These are phyloP conservation scores for Stipa capillata DNA, from an alignment of 176 grass and related monocot genomes.

Conservation along the genomic window DNA sequence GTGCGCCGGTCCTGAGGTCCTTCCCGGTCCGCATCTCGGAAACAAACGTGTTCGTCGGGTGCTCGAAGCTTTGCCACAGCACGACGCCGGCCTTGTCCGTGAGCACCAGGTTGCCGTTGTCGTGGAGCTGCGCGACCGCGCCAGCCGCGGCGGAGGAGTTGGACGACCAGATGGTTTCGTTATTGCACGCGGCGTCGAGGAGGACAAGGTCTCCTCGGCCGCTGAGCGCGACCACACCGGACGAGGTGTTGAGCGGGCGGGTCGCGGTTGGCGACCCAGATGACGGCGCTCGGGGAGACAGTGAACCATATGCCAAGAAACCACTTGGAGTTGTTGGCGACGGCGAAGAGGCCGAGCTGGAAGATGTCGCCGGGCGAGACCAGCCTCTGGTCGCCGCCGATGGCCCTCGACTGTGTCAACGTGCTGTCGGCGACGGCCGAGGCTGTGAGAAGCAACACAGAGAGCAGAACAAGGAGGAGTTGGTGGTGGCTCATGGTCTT, in stretches of 20 bases:
- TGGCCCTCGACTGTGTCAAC: slow-evolving; percentile 1
- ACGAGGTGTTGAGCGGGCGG: slow-evolving; percentile 17
- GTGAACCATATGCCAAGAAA: slow-evolving; percentile 59
- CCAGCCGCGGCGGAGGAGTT: not conserved
- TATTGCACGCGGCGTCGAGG: not conserved
- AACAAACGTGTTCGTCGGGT: slow-evolving; percentile 51
- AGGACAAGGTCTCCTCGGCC: slow-evolving; percentile 25
- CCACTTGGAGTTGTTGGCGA: not conserved
- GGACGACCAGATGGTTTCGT: slow-evolving; percentile 14
- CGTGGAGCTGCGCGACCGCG: slow-evolving; percentile 15
- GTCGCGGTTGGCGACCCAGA: slow-evolving; percentile 72
- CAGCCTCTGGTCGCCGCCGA: slow-evolving; percentile 24
- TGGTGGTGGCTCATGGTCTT: not conserved
- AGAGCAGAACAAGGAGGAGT: not conserved
- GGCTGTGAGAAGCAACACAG: not conserved
- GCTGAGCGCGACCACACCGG: not conserved
- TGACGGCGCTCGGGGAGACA: slow-evolving; percentile 18
- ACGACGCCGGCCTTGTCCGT: not conserved
- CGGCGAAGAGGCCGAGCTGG: slow-evolving; percentile 45
- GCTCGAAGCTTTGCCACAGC: slow-evolving; percentile 59
- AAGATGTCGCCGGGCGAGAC: slow-evolving; percentile 27
- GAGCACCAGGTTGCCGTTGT: slow-evolving; percentile 54
- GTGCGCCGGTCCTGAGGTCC: slow-evolving; percentile 10
- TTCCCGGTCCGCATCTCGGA: slow-evolving; percentile 18
- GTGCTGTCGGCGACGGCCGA: not conserved